phyloP scores from a whole-genome alignment of 1,284 basidiomycete species.

The Tilletia setariae region DNA sequence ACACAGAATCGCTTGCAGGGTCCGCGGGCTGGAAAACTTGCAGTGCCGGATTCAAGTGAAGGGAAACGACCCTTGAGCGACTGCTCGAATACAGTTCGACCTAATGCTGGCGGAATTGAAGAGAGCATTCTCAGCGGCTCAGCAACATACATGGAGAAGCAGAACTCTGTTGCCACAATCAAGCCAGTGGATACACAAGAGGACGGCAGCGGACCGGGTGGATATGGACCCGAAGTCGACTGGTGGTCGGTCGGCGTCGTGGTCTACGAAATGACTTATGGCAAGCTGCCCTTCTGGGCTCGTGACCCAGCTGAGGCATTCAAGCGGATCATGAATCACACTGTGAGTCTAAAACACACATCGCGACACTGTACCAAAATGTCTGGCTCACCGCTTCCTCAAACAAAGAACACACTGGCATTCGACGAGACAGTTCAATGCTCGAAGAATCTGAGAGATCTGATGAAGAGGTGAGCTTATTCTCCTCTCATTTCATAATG shows the following conservation, averaged over 20 bases:
- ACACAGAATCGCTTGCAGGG: not conserved
- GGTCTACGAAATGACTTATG: slow-evolving; percentile 51
- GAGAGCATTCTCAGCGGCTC: no score
- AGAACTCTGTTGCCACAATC: not conserved
- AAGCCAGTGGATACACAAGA: no score
- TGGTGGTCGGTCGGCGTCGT: slow-evolving; percentile 54
- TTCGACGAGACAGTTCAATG: slow-evolving; percentile 1
- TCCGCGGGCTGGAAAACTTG: no score
- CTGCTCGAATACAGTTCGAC: not conserved
- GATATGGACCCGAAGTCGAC: slow-evolving; percentile 51
- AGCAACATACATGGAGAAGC: not conserved
- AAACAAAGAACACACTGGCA: not conserved
- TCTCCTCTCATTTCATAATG: not conserved
- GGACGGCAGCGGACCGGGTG: slow-evolving; percentile 22
- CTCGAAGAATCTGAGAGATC: not conserved
- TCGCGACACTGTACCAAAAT: slow-evolving; percentile 30
- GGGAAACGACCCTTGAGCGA: not conserved
- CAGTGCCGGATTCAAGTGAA: not conserved
- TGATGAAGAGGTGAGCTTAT: slow-evolving; percentile 7
- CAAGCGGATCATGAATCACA: slow-evolving; percentile 47
- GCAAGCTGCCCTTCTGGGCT: slow-evolving; percentile 47
- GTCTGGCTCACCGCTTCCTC: slow-evolving; percentile 26
- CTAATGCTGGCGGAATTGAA: no score
- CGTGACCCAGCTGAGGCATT: slow-evolving; percentile 44
- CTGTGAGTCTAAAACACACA: slow-evolving; percentile 20